These are phyloP conservation scores for Globisporangium takayamanum DNA, from an alignment of 352 stramenopile species.

Conservation along the genomic window DNA sequence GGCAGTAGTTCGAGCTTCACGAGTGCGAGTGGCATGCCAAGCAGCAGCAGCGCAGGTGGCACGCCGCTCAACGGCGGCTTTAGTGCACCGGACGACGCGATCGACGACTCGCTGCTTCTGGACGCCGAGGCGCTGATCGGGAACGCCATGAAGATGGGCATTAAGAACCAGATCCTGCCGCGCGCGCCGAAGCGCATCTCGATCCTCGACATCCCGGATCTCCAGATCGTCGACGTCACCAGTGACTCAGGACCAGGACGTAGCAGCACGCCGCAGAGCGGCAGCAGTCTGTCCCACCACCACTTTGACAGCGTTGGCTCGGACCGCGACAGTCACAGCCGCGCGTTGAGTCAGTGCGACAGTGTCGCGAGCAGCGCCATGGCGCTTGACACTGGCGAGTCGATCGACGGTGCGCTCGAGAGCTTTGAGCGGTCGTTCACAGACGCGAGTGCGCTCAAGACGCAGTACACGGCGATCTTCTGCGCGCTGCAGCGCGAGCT, in stretches of 20 bases:
- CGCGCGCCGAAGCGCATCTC: slow-evolving; percentile 51
- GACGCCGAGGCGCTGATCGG: slow-evolving; percentile 68
- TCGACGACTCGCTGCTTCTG: slow-evolving; percentile 49
- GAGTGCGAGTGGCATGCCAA: neutral
- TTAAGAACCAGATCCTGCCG: slow-evolving; percentile 53
- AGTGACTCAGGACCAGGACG: slow-evolving; percentile 1
- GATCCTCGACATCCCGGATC: slow-evolving; percentile 54
- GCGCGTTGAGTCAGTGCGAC: slow-evolving; percentile 8
- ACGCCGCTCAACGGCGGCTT: no score
- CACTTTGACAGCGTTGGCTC: slow-evolving; percentile 14
- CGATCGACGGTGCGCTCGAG: slow-evolving; percentile 48
- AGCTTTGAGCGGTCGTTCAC: slow-evolving; percentile 27
- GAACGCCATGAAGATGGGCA: slow-evolving; percentile 63
- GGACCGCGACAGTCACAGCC: slow-evolving; percentile 9
- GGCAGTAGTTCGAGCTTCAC: slow-evolving; percentile 5
- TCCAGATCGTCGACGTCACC: slow-evolving; percentile 53
- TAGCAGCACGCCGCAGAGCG: no score
- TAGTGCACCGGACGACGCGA: slow-evolving; percentile 13
- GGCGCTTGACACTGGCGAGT: slow-evolving; percentile 6
- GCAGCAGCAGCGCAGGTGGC: no score
- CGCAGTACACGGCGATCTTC: slow-evolving; percentile 64
- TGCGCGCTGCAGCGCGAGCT: slow-evolving; percentile 56
- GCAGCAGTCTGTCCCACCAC: no score
- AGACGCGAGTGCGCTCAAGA: slow-evolving; percentile 30
- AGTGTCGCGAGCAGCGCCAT: slow-evolving; percentile 4